A percentile compares a stretch with the other conserved stretches of the same genome.
Conservation (phyloP, 805 yeast species). For the Diddensiella santjacobensis region DNA sequence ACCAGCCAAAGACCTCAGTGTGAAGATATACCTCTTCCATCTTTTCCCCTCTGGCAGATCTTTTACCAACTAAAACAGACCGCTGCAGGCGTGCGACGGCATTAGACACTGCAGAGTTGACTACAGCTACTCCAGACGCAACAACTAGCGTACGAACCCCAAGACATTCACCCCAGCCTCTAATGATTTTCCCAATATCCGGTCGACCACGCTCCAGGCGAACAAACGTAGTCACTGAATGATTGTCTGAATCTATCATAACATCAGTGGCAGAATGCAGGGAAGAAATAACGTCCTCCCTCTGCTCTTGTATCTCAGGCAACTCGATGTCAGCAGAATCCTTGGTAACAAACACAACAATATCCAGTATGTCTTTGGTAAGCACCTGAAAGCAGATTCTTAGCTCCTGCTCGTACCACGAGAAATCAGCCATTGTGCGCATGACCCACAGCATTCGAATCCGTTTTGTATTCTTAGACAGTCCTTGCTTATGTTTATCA, state of each 20-base stretch:
- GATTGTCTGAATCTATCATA: background rate
- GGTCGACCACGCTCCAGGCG: constrained; percentile 10
- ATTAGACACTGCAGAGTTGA: constrained; percentile 14
- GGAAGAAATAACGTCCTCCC: too few species aligned
- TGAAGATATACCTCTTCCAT: constrained; percentile 19
- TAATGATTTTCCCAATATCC: constrained; percentile 1
- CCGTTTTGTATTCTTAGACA: background rate
- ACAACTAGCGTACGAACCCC: constrained; percentile 15
- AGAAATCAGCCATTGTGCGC: constrained; percentile 5
- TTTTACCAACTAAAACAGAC: constrained; percentile 11
- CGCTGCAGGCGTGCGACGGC: constrained; percentile 17
- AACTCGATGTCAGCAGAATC: background rate
- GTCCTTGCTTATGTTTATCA: background rate
- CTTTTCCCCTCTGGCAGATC: constrained; percentile 4
- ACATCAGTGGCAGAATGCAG: background rate
- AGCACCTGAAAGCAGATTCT: background rate
- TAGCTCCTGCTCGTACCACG: constrained; percentile 15
- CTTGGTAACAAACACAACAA: constrained; percentile 6
- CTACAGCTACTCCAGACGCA: constrained; percentile 12
- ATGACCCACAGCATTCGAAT: constrained; percentile 19
- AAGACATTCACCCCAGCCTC: constrained; percentile 9
- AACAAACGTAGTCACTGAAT: background rate
- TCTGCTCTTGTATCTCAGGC: background rate
- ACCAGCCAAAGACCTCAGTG: constrained; percentile 19
- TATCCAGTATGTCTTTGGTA: constrained; percentile 2